These are phyloP conservation scores for Acacia pycnantha DNA, from an alignment of 331 rosid genomes.

Conservation along the genomic window DNA sequence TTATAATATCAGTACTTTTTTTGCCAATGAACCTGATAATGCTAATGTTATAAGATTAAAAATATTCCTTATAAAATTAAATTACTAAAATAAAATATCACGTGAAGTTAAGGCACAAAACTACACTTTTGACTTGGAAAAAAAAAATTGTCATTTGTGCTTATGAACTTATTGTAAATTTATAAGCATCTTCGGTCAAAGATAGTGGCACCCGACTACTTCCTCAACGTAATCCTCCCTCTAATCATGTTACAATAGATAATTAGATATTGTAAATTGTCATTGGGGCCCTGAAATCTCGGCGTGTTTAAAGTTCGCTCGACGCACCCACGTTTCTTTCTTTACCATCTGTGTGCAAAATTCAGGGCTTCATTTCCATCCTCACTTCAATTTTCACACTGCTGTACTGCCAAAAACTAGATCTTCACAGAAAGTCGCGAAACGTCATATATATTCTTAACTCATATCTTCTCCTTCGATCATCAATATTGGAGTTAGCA, in stretches of 20 bases:
- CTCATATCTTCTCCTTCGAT: constrained; percentile 44
- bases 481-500: constrained; percentile 17
- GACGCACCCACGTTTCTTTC: background rate
- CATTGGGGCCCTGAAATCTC: constrained; percentile 18
- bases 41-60: too few relatives aligned
- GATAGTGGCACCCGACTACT: constrained; percentile 18
- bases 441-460: too few relatives aligned
- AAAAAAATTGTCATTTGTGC: background rate
- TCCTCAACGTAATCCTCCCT: background rate
- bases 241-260: constrained; percentile 28
- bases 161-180: background rate
- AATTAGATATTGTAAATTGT: too few relatives aligned
- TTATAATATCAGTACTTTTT: too few relatives aligned
- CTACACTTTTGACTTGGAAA: too few relatives aligned
- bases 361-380: background rate
- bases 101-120: too few relatives aligned
- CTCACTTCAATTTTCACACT: background rate
- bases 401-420: background rate
- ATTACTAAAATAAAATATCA: too few relatives aligned
- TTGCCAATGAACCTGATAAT: too few relatives aligned
- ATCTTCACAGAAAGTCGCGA: constrained; percentile 2
- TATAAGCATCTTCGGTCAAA: background rate
- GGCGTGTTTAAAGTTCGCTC: constrained; percentile 28
- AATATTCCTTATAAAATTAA: too few relatives aligned
- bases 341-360: background rate